phyloP scores from a whole-genome alignment of 768 basidiomycete species.

The Chalciporus pseudorubinellus region DNA sequence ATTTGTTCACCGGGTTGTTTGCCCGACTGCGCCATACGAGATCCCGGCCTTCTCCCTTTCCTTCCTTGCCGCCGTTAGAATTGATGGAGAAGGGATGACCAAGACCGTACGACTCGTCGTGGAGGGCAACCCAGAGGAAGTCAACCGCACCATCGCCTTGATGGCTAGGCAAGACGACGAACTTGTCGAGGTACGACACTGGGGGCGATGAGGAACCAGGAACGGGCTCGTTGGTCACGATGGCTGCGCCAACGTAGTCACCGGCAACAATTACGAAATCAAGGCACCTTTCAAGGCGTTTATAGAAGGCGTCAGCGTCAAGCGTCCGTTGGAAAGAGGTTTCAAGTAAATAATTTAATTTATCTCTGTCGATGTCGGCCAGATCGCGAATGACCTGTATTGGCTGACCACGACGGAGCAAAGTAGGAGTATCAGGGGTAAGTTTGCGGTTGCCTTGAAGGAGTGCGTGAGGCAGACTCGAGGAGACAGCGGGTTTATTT shows the following conservation, averaged over 20 bases:
- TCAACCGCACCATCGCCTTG: conserved; percentile 99
- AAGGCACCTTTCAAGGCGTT: conserved; percentile 67
- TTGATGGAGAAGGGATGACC: conserved; percentile 93
- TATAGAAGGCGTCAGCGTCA: conserved; percentile 72
- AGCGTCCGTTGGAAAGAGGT: conserved; percentile 79
- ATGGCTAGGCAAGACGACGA: conserved; percentile 90
- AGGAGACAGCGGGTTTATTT: conserved; percentile 95
- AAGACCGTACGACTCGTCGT: conserved; percentile 97
- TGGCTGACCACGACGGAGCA: conserved; percentile 85
- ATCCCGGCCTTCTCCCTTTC: conserved; percentile 86
- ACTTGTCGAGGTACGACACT: conserved; percentile 96
- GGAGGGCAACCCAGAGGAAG: conserved; percentile 97
- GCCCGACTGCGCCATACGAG: conserved; percentile 93
- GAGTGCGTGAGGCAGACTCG: conserved; percentile 91
- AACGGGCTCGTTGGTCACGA: conserved; percentile 71
- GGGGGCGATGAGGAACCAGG: conserved; percentile 37
- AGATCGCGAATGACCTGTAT: conserved; percentile 75
- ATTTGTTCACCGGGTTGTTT: conserved; percentile 96
- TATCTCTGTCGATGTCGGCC: conserved; percentile 67
- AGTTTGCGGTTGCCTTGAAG: conserved; percentile 84
- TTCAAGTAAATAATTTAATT: conserved; percentile 82
- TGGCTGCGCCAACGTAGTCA: conserved; percentile 92
- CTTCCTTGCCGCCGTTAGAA: conserved; percentile 90
- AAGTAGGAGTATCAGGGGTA: conserved; percentile 87
- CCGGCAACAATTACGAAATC: conserved; percentile 95